Evolutionary conservation across 352 stramenopile genomes (phyloP), one percentile per base, ranked within the genome.

Genomic region (Pythium scleroteichum): DNA sequence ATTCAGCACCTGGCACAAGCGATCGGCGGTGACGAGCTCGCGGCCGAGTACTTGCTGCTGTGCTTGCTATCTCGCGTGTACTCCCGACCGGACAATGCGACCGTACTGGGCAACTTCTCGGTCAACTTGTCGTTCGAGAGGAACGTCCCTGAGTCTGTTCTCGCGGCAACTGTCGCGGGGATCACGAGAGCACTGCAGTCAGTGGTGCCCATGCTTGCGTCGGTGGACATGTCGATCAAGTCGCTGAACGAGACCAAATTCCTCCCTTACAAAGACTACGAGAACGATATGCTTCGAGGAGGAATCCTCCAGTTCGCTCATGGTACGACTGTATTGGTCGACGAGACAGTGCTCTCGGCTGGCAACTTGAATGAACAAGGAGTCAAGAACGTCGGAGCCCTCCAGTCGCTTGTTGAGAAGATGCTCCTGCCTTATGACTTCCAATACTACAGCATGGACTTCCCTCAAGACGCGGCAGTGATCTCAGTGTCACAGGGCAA

Each of bases 401-500:
- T 94, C 26, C 78, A 92, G 62, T 82, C 79, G 7, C 72, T 94
- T 14, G 72, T 92, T 2, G 70, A 76, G 24, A 91, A 89, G 63
- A 85, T 92, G 79, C 59, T 91, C 23, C 68, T 94, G 17, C 78
- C 81, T 13, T 94, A 94, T 57, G 85, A 94, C 44, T 94, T 94
- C 41, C 77, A 90, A 50, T 94, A 79, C 51, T 94, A 91, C 71
- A 84, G 73, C 45, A 91, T 90, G 75, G 82, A 92, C 47, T 94
- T 94, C 47, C 81, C 84, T 0, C 82, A 91, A 51, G 82, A 94
- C 27, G 76, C 89, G 51, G 68, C 76, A 0, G 54, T 92, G 26
- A 51, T 94, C 24, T 87, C 72, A 1, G 35, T 94, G 27, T 94
- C 85, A 0, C 76, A 88, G 27, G 72, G 74, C 29, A 94, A 92